Conservation (phyloP, 164 flowering plant species). For the Santalum album region DNA sequence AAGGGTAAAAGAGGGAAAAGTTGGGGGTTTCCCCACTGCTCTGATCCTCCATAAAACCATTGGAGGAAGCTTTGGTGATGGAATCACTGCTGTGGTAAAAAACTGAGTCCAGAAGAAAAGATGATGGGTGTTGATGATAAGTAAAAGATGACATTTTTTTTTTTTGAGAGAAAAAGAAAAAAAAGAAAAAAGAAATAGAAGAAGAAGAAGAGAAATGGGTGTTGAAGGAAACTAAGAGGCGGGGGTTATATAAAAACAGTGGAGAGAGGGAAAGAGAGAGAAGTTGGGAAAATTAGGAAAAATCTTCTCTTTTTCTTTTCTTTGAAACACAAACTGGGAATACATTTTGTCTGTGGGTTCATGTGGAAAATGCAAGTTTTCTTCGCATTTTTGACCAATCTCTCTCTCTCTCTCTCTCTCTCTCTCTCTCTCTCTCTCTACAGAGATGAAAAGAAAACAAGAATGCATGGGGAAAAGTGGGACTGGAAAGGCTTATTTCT, state of each 20-base stretch:
- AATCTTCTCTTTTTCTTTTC: slow-evolving; percentile 1
- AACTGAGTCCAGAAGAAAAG: slow-evolving; percentile 33
- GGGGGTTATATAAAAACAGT: slow-evolving; percentile 20
- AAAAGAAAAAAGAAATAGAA: too few relatives aligned
- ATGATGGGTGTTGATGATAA: slow-evolving; percentile 25
- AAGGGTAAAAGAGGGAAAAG: slow-evolving; percentile 22
- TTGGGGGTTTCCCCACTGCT: too few relatives aligned
- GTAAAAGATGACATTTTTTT: slow-evolving; percentile 54
- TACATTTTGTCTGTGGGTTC: too few relatives aligned
- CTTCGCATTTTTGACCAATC: slow-evolving; percentile 27
- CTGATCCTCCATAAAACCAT: too few relatives aligned
- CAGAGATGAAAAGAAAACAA: neutral
- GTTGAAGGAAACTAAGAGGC: slow-evolving; percentile 11
- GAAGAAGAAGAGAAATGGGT: slow-evolving; percentile 2
- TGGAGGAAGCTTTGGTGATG: too few relatives aligned
- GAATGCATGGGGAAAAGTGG: neutral
- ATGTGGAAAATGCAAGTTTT: slow-evolving; percentile 14
- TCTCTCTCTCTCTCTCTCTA: slow-evolving; percentile 4
- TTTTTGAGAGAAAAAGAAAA: slow-evolving; percentile 2
- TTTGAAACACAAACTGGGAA: too few relatives aligned
- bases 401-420: slow-evolving; percentile 5
- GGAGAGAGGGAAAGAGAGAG: slow-evolving; percentile 3
- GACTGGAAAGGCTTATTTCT: neutral
- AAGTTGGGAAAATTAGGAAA: neutral
- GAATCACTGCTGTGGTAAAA: too few relatives aligned